Evolutionary conservation across 2,329 filamentous ascomycete genomes (phyloP).

Genomic region (Knufia fluminis): DNA sequence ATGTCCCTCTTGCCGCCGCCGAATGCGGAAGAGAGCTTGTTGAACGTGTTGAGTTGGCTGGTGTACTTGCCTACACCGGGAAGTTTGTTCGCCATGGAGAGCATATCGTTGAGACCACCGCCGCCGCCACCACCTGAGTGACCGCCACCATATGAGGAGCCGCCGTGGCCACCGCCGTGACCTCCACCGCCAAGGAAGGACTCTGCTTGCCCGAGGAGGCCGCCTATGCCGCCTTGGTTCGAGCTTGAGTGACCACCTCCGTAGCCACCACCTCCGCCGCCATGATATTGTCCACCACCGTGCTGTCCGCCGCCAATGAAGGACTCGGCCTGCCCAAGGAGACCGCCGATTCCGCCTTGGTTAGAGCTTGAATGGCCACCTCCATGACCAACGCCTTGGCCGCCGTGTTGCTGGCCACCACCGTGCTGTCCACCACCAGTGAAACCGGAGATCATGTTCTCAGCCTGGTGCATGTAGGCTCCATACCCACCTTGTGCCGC

Average conservation of each 20-base stretch:
- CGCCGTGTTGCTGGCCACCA: no score
- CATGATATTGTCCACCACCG: neutral
- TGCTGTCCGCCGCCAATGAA: neutral
- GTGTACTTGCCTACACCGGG: slow-evolving; percentile 16
- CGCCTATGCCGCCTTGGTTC: slow-evolving; percentile 4
- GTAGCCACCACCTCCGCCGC: neutral
- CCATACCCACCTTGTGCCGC: slow-evolving; percentile 5
- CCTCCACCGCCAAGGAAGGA: slow-evolving; percentile 1
- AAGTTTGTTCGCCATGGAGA: slow-evolving; percentile 20
- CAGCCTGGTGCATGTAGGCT: slow-evolving; percentile 7
- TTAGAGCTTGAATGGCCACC: slow-evolving; percentile 1
- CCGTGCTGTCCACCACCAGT: slow-evolving; percentile 5
- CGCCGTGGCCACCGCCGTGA: neutral
- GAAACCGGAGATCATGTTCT: slow-evolving; percentile 7
- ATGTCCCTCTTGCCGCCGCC: slow-evolving; percentile 11
- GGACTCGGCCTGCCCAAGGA: neutral
- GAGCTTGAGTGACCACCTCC: slow-evolving; percentile 1
- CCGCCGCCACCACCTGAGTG: slow-evolving; percentile 9
- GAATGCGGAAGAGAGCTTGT: slow-evolving; percentile 17
- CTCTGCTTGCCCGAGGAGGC: slow-evolving; percentile 1
- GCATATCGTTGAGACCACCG: slow-evolving; percentile 17
- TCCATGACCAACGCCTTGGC: neutral
- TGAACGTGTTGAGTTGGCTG: slow-evolving; percentile 19
- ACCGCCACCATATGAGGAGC: neutral
- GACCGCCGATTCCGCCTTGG: slow-evolving; percentile 7